Percentiles rank a stretch among this genome's conserved stretches.
These are phyloP conservation scores for Scedosporium boydii DNA, from an alignment of 2,329 filamentous ascomycete genomes.

Conservation along the genomic window DNA sequence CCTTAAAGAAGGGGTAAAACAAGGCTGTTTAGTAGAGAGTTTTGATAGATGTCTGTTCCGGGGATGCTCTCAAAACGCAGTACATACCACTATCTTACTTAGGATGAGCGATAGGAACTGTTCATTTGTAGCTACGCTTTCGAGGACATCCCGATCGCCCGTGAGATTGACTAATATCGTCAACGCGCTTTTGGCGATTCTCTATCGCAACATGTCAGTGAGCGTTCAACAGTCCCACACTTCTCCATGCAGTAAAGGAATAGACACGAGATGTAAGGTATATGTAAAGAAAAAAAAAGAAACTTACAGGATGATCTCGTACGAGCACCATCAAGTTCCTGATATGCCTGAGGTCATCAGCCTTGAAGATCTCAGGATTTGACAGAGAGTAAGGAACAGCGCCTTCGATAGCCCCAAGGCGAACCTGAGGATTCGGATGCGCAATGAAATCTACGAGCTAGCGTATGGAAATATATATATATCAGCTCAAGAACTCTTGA, in stretches of 20 bases:
- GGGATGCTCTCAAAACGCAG: neutral
- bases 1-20: constrained; percentile 29
- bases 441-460: constrained; percentile 90
- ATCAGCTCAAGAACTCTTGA: constrained; percentile 2
- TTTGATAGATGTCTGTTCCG: neutral
- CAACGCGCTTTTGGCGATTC: constrained; percentile 86
- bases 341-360: constrained; percentile 65
- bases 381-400: constrained; percentile 71
- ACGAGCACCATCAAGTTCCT: constrained; percentile 81
- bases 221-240: neutral
- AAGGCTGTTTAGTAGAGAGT: neutral
- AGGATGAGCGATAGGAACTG: constrained; percentile 70
- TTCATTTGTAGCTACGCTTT: constrained; percentile 66
- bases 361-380: constrained; percentile 76
- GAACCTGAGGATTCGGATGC: constrained; percentile 83
- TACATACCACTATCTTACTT: constrained; percentile 60
- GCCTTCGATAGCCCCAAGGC: constrained; percentile 76
- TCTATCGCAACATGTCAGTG: constrained; percentile 31
- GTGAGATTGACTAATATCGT: constrained; percentile 85
- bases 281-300: neutral
- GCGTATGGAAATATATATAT: constrained; percentile 1
- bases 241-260: neutral
- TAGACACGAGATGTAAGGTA: no score
- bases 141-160: constrained; percentile 65
- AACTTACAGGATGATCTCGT: constrained; percentile 67